Base-by-base conservation (phyloP, 2,329 filamentous ascomycete genomes). In the Delphinella strobiligena region DNA sequence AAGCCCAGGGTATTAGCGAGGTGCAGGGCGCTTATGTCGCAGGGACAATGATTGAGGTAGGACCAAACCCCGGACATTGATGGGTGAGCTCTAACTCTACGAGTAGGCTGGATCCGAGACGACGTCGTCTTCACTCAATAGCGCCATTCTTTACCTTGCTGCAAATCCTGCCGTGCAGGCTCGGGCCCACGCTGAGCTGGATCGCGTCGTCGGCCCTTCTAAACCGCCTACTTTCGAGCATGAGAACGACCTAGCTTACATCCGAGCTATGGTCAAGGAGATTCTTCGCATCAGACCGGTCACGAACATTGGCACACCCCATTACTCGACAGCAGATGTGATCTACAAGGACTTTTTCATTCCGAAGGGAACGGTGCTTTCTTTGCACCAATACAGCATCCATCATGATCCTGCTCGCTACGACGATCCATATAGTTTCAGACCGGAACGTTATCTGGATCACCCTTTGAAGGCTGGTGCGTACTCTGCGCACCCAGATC, bases 31-130 rank as follows among this genome's bases (percentile, higher is more conserved):
- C n/a, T n/a, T n/a, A n/a, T n/a, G n/a, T n/a, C n/a, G n/a, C n/a
- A n/a, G n/a, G n/a, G n/a, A n/a, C n/a, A n/a, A n/a, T n/a, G n/a
- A n/a, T n/a, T n/a, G n/a, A n/a, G n/a, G n/a, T n/a, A n/a, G n/a
- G n/a, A n/a, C n/a, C n/a, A n/a, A n/a, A n/a, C n/a, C n/a, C n/a
- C n/a, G n/a, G n/a, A n/a, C n/a, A n/a, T n/a, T n/a, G n/a, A n/a
- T n/a, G n/a, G n/a, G n/a, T n/a, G n/a, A n/a, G n/a, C n/a, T n/a
- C n/a, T n/a, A n/a, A n/a, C n/a, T n/a, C n/a, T n/a, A n/a, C n/a
- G n/a, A n/a, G n/a, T n/a, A 65, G 45, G 62, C 61, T 2, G 62
- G 63, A 3, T 58, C 50, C 15, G 57, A 61, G 36, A 65, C 60
- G 1, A 60, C 62, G 2, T 51, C 58, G 8, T 56, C 54, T 1